Conservation (phyloP, 805 yeast species). For the Candida hungchunana region DNA sequence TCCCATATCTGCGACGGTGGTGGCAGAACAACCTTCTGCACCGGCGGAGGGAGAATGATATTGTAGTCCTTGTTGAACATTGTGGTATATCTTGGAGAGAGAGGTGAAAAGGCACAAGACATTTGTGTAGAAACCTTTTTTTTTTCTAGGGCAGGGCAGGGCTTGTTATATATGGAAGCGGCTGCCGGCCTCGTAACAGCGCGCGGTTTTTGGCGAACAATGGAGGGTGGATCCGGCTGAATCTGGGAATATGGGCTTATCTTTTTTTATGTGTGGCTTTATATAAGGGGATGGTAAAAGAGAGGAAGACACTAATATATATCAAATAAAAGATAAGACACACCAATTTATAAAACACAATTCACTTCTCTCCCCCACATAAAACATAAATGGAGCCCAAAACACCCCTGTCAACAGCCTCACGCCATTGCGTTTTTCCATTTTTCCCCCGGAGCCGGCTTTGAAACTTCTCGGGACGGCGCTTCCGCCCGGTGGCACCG, state of each 20-base stretch:
- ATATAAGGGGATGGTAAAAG: no score
- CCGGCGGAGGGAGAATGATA: constrained; percentile 19
- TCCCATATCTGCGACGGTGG: constrained; percentile 19
- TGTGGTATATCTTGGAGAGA: constrained; percentile 4
- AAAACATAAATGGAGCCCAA: no score
- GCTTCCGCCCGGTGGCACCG: constrained; percentile 19
- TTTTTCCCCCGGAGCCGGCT: no score
- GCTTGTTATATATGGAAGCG: constrained; percentile 11
- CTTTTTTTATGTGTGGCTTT: no score
- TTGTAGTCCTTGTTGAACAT: constrained; percentile 13
- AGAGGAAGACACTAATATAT: no score
- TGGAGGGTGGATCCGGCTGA: constrained; percentile 4
- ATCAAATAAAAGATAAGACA: no score
- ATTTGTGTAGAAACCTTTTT: no score
- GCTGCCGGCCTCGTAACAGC: constrained; percentile 8
- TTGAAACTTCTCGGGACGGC: constrained; percentile 16
- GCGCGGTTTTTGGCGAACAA: constrained; percentile 10
- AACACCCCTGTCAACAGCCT: no score
- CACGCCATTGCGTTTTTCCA: background rate
- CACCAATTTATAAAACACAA: no score
- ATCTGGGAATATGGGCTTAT: no score
- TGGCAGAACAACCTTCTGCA: constrained; percentile 18
- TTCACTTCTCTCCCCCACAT: no score
- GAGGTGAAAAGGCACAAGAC: no score
- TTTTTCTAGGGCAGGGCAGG: constrained; percentile 1